Percentiles rank a stretch among this genome's conserved stretches.
These are phyloP conservation scores for Metschnikowia koreensis DNA, from an alignment of 805 yeast genomes.

Conservation along the genomic window DNA sequence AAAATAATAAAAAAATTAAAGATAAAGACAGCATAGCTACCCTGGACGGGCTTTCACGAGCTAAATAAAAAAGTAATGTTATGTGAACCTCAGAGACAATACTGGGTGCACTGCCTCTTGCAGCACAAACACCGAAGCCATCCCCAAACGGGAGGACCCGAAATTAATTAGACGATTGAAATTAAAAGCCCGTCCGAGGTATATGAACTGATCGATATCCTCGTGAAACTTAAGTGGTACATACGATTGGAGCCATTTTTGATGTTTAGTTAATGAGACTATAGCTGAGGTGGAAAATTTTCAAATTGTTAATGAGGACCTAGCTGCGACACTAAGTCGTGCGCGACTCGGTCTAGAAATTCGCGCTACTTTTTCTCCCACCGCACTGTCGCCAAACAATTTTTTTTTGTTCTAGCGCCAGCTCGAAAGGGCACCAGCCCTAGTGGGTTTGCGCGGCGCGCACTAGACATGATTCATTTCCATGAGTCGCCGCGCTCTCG, in stretches of 20 bases:
- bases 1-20: slow-evolving; percentile 14
- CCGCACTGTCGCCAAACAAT: too few species aligned
- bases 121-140: slow-evolving; percentile 5
- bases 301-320: slow-evolving; percentile 1
- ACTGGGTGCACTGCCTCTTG: slow-evolving; percentile 9
- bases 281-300: slow-evolving; percentile 6
- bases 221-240: slow-evolving; percentile 38
- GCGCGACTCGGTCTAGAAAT: neutral
- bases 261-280: slow-evolving; percentile 10
- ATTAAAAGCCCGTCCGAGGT: slow-evolving; percentile 33
- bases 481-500: slow-evolving; percentile 1
- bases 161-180: slow-evolving; percentile 12
- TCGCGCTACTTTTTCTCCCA: neutral
- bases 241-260: slow-evolving; percentile 91
- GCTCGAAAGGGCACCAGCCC: slow-evolving; percentile 13
- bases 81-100: slow-evolving; percentile 7
- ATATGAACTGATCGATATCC: slow-evolving; percentile 32
- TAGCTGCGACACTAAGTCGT: slow-evolving; percentile 5
- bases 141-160: neutral
- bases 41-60: slow-evolving; percentile 39
- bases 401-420: neutral
- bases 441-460: neutral
- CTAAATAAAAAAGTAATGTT: slow-evolving; percentile 12
- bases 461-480: slow-evolving; percentile 1
- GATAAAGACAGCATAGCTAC: slow-evolving; percentile 49